Evolutionary conservation across 768 basidiomycete species (phyloP).

Genomic region (Tulasnella sp.): DNA sequence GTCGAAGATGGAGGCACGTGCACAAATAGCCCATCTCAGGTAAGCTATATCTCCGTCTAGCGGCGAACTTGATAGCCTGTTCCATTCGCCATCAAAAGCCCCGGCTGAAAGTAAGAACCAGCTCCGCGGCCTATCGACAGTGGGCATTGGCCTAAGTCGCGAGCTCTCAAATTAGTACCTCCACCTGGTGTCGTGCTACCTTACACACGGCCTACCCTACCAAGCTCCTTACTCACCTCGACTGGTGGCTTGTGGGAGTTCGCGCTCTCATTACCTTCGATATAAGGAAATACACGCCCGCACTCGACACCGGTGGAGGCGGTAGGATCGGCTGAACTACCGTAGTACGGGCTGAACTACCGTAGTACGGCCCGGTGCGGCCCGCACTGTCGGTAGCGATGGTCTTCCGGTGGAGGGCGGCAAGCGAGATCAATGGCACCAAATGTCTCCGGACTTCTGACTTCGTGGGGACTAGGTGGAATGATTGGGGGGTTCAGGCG

Average conservation of each 20-base stretch:
- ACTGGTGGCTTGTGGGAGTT: neutral
- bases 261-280: neutral
- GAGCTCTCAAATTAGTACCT: too few relatives aligned
- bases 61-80: too few relatives aligned
- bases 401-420: slow-evolving; percentile 2
- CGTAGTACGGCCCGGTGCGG: neutral
- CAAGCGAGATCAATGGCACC: neutral
- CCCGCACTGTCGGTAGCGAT: neutral
- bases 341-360: too few relatives aligned
- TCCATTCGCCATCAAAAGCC: too few relatives aligned
- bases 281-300: neutral
- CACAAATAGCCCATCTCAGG: too few relatives aligned
- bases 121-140: too few relatives aligned
- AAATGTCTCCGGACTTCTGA: slow-evolving; percentile 4
- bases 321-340: neutral
- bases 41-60: too few relatives aligned
- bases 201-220: too few relatives aligned
- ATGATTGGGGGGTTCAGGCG: neutral
- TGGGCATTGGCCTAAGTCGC: too few relatives aligned
- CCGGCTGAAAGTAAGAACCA: too few relatives aligned
- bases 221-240: neutral
- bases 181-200: too few relatives aligned
- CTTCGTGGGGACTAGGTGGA: slow-evolving; percentile 6
- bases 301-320: neutral
- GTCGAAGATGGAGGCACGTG: too few relatives aligned